Conservation (phyloP, 371 early-diverging fungal species). For the Mortierella sp. region DNA sequence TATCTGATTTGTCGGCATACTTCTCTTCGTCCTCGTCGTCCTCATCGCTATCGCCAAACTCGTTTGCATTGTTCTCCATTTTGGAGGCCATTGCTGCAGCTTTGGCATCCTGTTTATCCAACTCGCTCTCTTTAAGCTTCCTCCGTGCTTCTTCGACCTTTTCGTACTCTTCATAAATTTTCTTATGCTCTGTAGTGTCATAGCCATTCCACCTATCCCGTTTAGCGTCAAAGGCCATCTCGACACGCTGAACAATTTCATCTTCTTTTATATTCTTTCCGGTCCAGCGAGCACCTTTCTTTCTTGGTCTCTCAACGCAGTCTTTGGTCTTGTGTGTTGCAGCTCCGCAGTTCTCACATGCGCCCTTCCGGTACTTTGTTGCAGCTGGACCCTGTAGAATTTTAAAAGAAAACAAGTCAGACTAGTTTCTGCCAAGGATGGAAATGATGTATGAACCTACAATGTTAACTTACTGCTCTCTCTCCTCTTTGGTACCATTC, state of each 20-base stretch:
- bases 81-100: slow-evolving; percentile 59
- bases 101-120: slow-evolving; percentile 76
- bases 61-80: slow-evolving; percentile 53
- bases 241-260: slow-evolving; percentile 84
- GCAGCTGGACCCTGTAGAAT: slow-evolving; percentile 77
- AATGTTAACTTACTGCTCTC: slow-evolving; percentile 64
- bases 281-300: slow-evolving; percentile 90
- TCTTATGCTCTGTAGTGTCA: slow-evolving; percentile 87
- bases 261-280: slow-evolving; percentile 87
- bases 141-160: slow-evolving; percentile 89
- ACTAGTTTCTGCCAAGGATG: neutral
- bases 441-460: neutral
- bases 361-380: slow-evolving; percentile 94
- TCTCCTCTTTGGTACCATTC: slow-evolving; percentile 91
- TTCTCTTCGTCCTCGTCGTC: slow-evolving; percentile 91
- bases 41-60: slow-evolving; percentile 66
- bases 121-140: slow-evolving; percentile 82
- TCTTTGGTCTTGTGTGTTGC: slow-evolving; percentile 93
- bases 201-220: slow-evolving; percentile 98
- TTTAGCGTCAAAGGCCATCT: slow-evolving; percentile 94
- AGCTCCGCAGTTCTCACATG: slow-evolving; percentile 98
- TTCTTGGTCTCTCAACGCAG: slow-evolving; percentile 95
- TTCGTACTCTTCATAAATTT: slow-evolving; percentile 90
- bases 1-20: slow-evolving; percentile 91
- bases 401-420: slow-evolving; percentile 1